Conservation (phyloP, 148 eudicot species). For the Rhododendron mucronatum region DNA sequence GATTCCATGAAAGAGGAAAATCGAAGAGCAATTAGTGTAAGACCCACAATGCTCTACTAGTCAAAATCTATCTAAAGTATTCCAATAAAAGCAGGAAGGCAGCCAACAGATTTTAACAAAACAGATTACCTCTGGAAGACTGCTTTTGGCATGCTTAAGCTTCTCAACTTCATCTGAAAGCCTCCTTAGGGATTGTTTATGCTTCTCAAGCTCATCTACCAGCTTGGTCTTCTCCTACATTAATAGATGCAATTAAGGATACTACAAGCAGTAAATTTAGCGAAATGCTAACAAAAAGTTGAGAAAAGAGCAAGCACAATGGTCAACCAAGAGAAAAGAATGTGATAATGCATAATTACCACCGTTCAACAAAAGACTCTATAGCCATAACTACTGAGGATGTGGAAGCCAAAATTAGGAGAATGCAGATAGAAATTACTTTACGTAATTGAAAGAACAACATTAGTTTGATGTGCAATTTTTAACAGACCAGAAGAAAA, state of each 20-base stretch:
- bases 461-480: not conserved
- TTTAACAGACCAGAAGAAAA: not conserved
- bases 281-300: not conserved
- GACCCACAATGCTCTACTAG: not conserved
- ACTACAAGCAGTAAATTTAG: not conserved
- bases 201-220: constrained; percentile 53
- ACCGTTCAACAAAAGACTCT: not conserved
- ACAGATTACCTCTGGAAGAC: constrained; percentile 52
- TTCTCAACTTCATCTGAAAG: constrained; percentile 58
- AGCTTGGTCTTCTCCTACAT: constrained; percentile 45
- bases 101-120: not conserved
- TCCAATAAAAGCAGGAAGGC: not conserved
- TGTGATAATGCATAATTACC: not conserved
- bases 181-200: constrained; percentile 31
- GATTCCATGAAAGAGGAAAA: too few relatives aligned
- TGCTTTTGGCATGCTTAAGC: constrained; percentile 56
- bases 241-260: constrained; percentile 2
- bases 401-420: not conserved
- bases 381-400: not conserved
- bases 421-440: not conserved
- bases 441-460: not conserved
- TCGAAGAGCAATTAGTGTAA: not conserved
- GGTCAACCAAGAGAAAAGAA: constrained; percentile 1
- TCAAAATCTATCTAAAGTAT: not conserved
- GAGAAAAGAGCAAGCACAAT: not conserved